phyloP scores from a whole-genome alignment of 805 yeast genomes.

The Citeromyces matritensis region DNA sequence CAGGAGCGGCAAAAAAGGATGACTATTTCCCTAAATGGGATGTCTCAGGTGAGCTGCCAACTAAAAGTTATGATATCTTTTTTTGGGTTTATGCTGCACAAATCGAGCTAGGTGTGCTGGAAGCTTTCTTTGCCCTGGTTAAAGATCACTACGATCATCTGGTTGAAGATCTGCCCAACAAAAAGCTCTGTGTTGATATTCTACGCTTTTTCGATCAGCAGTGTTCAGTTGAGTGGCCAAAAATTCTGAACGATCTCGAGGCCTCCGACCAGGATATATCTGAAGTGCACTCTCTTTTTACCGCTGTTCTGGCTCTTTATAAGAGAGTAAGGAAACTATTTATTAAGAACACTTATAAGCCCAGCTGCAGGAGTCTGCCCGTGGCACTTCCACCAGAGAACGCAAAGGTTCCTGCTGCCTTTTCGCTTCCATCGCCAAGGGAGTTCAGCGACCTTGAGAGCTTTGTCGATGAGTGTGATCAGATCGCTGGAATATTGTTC shows the following conservation, averaged over 20 bases:
- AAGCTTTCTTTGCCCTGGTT: constrained; percentile 57
- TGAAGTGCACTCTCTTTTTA: constrained; percentile 9
- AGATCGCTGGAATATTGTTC: constrained; percentile 41
- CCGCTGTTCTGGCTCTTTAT: constrained; percentile 26
- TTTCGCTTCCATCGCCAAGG: constrained; percentile 19
- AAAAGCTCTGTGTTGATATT: constrained; percentile 44
- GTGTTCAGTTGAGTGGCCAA: constrained; percentile 34
- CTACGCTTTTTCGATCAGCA: constrained; percentile 57
- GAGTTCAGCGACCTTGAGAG: constrained; percentile 36
- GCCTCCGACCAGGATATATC: constrained; percentile 7
- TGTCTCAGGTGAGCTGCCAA: constrained; percentile 14
- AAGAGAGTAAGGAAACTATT: constrained; percentile 54
- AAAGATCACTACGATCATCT: constrained; percentile 65
- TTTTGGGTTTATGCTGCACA: constrained; percentile 54
- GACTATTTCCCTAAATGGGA: constrained; percentile 42
- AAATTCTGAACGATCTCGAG: constrained; percentile 12
- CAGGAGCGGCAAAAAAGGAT: neutral
- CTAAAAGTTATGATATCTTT: constrained; percentile 27
- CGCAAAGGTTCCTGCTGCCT: constrained; percentile 21
- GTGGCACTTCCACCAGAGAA: constrained; percentile 23
- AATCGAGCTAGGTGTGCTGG: constrained; percentile 71
- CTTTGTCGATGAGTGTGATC: constrained; percentile 52
- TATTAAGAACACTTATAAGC: constrained; percentile 57
- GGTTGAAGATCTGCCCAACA: constrained; percentile 47
- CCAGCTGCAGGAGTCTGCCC: constrained; percentile 21